Base-by-base conservation (phyloP, 73 alveolate species). In the Uronychia binucleata region DNA sequence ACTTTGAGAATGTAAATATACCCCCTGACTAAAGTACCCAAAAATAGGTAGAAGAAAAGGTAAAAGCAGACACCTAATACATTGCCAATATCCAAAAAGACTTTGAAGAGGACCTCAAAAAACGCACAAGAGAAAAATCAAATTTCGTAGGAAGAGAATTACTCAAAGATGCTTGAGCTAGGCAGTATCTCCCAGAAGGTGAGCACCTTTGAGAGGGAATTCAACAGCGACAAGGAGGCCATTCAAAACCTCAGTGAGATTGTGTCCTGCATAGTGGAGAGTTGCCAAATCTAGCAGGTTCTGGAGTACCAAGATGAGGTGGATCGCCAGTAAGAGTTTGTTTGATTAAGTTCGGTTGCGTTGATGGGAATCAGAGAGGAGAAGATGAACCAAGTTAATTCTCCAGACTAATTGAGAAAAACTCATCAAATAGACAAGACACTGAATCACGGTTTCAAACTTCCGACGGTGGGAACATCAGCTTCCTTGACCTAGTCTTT, bases 201-300 rank as follows among this genome's bases (percentile, higher is more conserved):
- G n/a, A 46, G 19, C 5, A 19, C 5, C 67, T 46, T 46, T 5
- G n/a, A 46, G 67, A 46, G 19, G 19, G 67, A 46, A 19, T 5
- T 46, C 19, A 46, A 11, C 5, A 11, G 5, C 19, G 5, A 19
- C n/a, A 46, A 46, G 19, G 67, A 46, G 19, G 5, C 67, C 5
- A 5, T 46, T 19, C 67, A 11, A 5, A 46, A 46, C 67, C 67
- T 46, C 19, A 46, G 67, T 46, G 67, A 77, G 30, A 77, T 77
- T 30, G 76, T 30, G 25, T 74, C 35, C 13, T 77, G 84, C 30
- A 74, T 77, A 25, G 84, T 77, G 0, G 84, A 77, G 58, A 77
- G 30, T 77, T 28, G 74, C 30, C 84, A 77, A 27, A 77, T 77
- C 59, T 27, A 77, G 77, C 84, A 77, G 30, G 76, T 57, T n/a